Conservation (phyloP, 495 filamentous ascomycete genomes). For the Aspergillus leporis region DNA sequence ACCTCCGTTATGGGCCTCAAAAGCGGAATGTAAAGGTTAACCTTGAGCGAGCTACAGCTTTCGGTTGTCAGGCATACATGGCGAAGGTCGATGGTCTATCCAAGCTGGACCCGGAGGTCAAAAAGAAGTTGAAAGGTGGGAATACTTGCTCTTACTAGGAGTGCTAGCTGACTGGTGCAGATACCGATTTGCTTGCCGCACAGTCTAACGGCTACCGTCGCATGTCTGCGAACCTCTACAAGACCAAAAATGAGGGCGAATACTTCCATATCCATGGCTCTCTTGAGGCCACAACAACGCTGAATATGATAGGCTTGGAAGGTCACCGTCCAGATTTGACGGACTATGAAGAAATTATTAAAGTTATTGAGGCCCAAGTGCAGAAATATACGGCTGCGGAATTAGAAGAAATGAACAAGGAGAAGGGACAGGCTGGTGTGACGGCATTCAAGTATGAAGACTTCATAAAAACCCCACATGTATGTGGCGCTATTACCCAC, state of each 20-base stretch:
- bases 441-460: constrained; percentile 64
- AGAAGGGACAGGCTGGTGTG: constrained; percentile 65
- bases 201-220: constrained; percentile 74
- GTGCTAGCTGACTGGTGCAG: constrained; percentile 38
- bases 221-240: constrained; percentile 74
- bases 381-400: constrained; percentile 61
- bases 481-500: constrained; percentile 32
- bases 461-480: constrained; percentile 62
- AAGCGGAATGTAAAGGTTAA: constrained; percentile 55
- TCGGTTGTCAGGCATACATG: constrained; percentile 72
- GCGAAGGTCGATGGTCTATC: constrained; percentile 69
- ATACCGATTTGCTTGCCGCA: constrained; percentile 68
- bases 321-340: constrained; percentile 61
- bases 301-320: constrained; percentile 72
- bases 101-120: constrained; percentile 61
- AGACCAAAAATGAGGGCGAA: constrained; percentile 61
- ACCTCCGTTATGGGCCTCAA: constrained; percentile 51
- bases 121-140: constrained; percentile 62
- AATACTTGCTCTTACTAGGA: constrained; percentile 3
- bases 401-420: constrained; percentile 64
- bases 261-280: constrained; percentile 83
- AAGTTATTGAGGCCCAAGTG: constrained; percentile 66
- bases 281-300: constrained; percentile 64
- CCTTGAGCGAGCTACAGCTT: constrained; percentile 63
- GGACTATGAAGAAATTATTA: constrained; percentile 65